phyloP scores from a whole-genome alignment of 2,329 filamentous ascomycete species.

The Colletotrichum shisoi region DNA sequence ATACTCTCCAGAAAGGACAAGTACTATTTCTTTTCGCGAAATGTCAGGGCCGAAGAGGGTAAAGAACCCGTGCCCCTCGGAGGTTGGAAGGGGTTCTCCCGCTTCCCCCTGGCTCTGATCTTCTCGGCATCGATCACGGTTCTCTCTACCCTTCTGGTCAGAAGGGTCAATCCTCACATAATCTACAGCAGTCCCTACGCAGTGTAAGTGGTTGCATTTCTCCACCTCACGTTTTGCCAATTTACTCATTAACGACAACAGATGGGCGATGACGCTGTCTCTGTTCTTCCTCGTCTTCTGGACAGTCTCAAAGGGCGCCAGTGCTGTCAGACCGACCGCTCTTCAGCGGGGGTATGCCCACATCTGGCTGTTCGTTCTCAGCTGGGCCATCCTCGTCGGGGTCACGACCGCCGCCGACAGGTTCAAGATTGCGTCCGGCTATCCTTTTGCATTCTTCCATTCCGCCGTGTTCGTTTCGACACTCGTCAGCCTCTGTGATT shows the following conservation, averaged over 20 bases:
- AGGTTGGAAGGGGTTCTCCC: slow-evolving; percentile 83
- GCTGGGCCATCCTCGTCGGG: slow-evolving; percentile 76
- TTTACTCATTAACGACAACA: slow-evolving; percentile 43
- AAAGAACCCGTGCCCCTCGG: slow-evolving; percentile 70
- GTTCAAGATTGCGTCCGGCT: slow-evolving; percentile 75
- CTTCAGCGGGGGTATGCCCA: slow-evolving; percentile 82
- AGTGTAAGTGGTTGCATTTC: slow-evolving; percentile 58
- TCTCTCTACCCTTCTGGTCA: slow-evolving; percentile 75
- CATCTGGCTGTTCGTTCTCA: slow-evolving; percentile 82
- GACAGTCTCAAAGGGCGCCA: slow-evolving; percentile 80
- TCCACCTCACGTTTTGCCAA: not conserved
- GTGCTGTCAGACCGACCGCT: slow-evolving; percentile 82
- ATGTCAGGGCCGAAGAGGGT: slow-evolving; percentile 60
- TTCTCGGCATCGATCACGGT: slow-evolving; percentile 74
- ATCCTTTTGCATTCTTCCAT: slow-evolving; percentile 82
- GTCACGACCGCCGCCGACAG: slow-evolving; percentile 80
- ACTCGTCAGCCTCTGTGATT: slow-evolving; percentile 78
- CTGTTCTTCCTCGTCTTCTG: slow-evolving; percentile 83
- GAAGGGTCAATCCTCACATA: slow-evolving; percentile 87
- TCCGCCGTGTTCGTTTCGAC: slow-evolving; percentile 77
- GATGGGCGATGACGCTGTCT: slow-evolving; percentile 84
- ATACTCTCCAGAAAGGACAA: slow-evolving; percentile 76
- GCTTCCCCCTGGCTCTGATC: slow-evolving; percentile 78
- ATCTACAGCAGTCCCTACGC: slow-evolving; percentile 89
- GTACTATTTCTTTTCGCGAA: slow-evolving; percentile 84